phyloP scores from a whole-genome alignment of 179 eudicot species.

The Drosera spatulata region DNA sequence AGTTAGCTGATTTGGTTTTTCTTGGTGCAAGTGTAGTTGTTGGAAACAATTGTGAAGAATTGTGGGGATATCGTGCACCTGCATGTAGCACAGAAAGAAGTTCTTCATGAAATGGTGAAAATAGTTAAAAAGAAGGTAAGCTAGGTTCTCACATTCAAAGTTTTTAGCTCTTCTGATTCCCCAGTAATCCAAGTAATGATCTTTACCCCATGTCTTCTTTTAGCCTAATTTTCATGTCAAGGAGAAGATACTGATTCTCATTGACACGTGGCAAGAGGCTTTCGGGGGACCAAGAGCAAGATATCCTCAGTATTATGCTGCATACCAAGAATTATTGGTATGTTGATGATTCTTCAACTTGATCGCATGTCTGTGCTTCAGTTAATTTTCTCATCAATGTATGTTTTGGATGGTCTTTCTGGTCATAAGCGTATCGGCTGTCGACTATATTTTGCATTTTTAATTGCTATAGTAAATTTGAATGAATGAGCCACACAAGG shows the following conservation, averaged over 20 bases:
- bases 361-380: no score
- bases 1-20: background rate
- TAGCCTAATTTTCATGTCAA: conserved; percentile 92
- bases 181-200: conserved; percentile 5
- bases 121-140: conserved; percentile 82
- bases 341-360: conserved; percentile 7
- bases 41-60: conserved; percentile 92
- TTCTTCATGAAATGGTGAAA: conserved; percentile 88
- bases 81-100: conserved; percentile 93
- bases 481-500: no score
- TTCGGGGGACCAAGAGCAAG: conserved; percentile 94
- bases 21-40: conserved; percentile 35
- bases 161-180: conserved; percentile 1
- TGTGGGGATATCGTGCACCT: conserved; percentile 91
- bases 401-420: background rate
- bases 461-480: no score
- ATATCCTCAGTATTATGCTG: conserved; percentile 84
- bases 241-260: conserved; percentile 83
- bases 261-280: conserved; percentile 99
- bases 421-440: no score
- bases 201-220: conserved; percentile 8
- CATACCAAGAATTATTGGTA: conserved; percentile 96
- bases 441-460: no score
- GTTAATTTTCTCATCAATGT: no score
- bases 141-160: background rate